Percentiles rank a stretch among this genome's conserved stretches.
These are phyloP conservation scores for Golubevia sp. DNA, from an alignment of 1,284 basidiomycete genomes.

Conservation along the genomic window DNA sequence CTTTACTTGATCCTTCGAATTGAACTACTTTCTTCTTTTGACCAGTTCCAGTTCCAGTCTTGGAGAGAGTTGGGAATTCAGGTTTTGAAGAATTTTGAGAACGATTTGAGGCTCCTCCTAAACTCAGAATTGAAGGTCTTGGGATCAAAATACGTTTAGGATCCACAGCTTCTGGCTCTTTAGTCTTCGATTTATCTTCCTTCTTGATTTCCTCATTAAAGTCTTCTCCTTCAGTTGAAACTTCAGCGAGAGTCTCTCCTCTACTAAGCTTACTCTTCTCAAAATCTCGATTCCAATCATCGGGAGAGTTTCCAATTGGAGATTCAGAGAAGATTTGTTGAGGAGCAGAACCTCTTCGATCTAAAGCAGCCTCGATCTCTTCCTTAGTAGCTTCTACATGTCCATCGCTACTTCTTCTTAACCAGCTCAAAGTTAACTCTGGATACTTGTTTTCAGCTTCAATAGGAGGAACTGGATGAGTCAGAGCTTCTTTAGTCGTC, in stretches of 20 bases:
- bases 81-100: not conserved
- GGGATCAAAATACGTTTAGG: not conserved
- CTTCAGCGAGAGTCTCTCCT: not conserved
- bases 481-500: constrained; percentile 23
- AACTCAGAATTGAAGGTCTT: not conserved
- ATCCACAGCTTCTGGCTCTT: too few relatives aligned
- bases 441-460: constrained; percentile 32
- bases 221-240: not conserved
- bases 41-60: too few relatives aligned
- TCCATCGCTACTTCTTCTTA: not conserved
- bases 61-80: too few relatives aligned
- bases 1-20: constrained; percentile 19
- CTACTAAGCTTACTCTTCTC: too few relatives aligned
- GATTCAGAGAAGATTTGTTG: not conserved
- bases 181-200: not conserved
- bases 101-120: not conserved
- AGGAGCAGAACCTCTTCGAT: not conserved
- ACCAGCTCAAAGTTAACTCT: constrained; percentile 25
- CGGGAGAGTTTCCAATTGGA: not conserved
- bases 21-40: constrained; percentile 23
- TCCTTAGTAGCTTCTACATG: too few relatives aligned
- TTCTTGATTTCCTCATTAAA: too few relatives aligned
- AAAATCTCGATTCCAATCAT: too few relatives aligned
- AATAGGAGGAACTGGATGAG: constrained; percentile 34
- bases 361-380: not conserved